These are phyloP conservation scores for Populus davidiana DNA, from an alignment of 345 rosid species.

Conservation along the genomic window DNA sequence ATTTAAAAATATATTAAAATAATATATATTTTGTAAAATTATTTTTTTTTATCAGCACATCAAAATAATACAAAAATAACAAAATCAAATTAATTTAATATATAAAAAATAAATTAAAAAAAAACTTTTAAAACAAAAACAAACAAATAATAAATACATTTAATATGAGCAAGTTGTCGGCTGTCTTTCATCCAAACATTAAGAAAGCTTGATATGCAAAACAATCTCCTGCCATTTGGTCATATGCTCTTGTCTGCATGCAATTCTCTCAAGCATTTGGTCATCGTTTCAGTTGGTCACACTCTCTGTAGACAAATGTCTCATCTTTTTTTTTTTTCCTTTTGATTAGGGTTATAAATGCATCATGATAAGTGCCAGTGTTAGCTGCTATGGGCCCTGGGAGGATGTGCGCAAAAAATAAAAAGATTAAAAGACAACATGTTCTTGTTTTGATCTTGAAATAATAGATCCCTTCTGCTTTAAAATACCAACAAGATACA, in stretches of 20 bases:
- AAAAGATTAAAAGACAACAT: no score
- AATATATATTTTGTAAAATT: no score
- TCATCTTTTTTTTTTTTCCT: neutral
- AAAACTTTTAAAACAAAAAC: no score
- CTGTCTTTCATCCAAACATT: neutral
- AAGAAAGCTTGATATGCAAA: neutral
- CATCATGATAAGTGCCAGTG: neutral
- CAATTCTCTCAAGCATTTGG: neutral
- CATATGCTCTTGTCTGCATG: neutral
- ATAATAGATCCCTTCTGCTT: no score
- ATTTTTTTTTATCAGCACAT: no score
- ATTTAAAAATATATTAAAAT: no score
- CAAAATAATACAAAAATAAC: fast-evolving
- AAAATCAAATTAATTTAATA: no score
- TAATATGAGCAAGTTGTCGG: neutral
- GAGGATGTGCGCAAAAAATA: neutral
- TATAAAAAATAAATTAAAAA: no score
- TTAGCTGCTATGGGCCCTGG: neutral
- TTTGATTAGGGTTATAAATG: neutral
- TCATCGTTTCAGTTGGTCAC: neutral
- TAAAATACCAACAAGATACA: no score
- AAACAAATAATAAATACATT: neutral
- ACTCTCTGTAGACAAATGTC: neutral
- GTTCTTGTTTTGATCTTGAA: no score
- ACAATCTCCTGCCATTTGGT: neutral